Conservation (phyloP, 2,329 filamentous ascomycete genomes). For the Fusarium bactridioides region DNA sequence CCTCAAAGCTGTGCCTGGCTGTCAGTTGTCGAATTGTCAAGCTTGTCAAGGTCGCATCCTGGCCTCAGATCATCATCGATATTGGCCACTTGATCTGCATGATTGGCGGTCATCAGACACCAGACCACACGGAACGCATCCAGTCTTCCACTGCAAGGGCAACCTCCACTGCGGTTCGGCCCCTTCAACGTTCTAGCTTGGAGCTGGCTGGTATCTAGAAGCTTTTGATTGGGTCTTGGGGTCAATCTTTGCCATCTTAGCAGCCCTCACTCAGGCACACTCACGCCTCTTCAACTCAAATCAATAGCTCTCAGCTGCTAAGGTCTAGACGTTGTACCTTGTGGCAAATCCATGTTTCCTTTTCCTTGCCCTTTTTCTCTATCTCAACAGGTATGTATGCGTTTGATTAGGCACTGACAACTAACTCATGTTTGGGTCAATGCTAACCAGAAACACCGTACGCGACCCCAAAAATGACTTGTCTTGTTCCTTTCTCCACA, state of each 20-base stretch:
- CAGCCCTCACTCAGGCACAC: slow-evolving; percentile 21
- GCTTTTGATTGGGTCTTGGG: slow-evolving; percentile 14
- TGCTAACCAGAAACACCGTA: not conserved
- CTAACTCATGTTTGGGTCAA: not conserved
- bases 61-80: slow-evolving; percentile 31
- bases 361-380: not conserved
- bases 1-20: slow-evolving; percentile 15
- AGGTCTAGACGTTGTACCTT: not conserved
- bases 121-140: slow-evolving; percentile 29
- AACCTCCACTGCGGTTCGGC: slow-evolving; percentile 34
- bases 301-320: not conserved
- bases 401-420: not conserved
- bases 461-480: not conserved
- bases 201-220: slow-evolving; percentile 9
- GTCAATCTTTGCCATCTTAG: slow-evolving; percentile 3
- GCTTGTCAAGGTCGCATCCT: slow-evolving; percentile 29
- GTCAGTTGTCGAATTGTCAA: slow-evolving; percentile 1
- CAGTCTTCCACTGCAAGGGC: slow-evolving; percentile 32
- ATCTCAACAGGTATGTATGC: not conserved
- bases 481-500: slow-evolving; percentile 17
- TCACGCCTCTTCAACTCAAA: not conserved
- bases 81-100: slow-evolving; percentile 25
- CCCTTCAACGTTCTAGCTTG: slow-evolving; percentile 26
- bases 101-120: slow-evolving; percentile 17
- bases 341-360: not conserved